These are phyloP conservation scores for Cordyceps tenuipes DNA, from an alignment of 2,329 filamentous ascomycete species.

Conservation along the genomic window DNA sequence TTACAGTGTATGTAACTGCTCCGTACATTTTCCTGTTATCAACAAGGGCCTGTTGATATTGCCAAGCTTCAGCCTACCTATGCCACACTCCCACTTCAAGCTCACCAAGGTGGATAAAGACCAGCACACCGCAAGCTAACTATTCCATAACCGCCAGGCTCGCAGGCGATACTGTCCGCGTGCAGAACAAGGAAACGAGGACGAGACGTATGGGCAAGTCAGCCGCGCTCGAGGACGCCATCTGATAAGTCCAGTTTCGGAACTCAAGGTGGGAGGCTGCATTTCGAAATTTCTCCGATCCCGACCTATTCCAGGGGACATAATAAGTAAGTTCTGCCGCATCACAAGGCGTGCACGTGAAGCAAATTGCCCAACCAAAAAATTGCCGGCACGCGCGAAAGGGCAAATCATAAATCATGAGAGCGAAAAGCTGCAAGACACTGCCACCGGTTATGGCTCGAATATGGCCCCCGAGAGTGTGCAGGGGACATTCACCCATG, in stretches of 20 bases:
- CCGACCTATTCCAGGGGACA: background rate
- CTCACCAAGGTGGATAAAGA: background rate
- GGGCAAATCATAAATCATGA: background rate
- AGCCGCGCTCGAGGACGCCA: background rate
- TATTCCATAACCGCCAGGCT: background rate
- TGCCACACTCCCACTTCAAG: background rate
- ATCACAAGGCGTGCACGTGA: conserved; percentile 6
- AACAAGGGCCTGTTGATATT: background rate
- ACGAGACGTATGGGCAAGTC: background rate
- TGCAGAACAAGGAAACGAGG: background rate
- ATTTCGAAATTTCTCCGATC: background rate
- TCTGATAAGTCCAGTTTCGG: no score
- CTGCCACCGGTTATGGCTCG: background rate
- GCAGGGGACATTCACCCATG: background rate
- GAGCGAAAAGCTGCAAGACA: background rate
- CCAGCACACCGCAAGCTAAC: background rate
- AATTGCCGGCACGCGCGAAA: background rate
- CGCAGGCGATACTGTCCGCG: background rate
- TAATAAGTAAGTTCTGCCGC: background rate
- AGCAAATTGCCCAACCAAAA: background rate
- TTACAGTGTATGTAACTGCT: background rate
- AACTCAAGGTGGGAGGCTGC: background rate
- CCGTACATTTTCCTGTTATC: background rate
- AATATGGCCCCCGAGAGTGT: background rate
- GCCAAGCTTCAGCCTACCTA: background rate